Base-by-base conservation (phyloP, 2,329 filamentous ascomycete genomes). In the Cordyceps militaris region DNA sequence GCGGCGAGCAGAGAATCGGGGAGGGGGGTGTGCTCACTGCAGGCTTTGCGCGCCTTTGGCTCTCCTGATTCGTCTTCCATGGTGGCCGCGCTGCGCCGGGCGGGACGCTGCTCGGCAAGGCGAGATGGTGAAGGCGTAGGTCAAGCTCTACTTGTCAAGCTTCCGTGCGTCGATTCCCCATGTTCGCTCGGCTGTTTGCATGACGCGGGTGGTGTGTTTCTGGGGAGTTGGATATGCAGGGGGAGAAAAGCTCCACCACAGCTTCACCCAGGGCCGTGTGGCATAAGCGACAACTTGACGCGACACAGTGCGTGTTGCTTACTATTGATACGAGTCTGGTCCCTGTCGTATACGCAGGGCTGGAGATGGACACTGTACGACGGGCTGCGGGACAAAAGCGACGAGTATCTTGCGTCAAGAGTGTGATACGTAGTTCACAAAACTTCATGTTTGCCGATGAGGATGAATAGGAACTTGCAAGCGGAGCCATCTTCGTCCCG, bases 21-120 rank as follows among this genome's bases (percentile, higher is more conserved):
- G n/a, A n/a, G 30, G 21, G 26, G 44, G 26, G 57, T 63, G 65
- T 34, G 57, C 65, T 66, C 61, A 68, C 66, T 63, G 58, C 66
- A 68, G 53, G 66, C 66, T 56, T 68, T 68, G 32, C 66, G 66
- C 19, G 66, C 66, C 60, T 68, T 68, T n/a, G 62, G 52, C 26
- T 59, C 58, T 19, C 53, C 58, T 24, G 58, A 46, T 19, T 59
- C 58, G 47, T 59, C 52, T 21, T 59, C 58, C 58, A 59, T 59
- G 21, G 19, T 32, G 11, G 13, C n/a, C 6, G 38, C n/a, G 16
- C 26, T 51, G 38, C n/a, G n/a, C 32, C 23, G 26, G 23, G 30
- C 4, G 4, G 16, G 34, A 21, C 5, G 32, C 19, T 49, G 30
- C 42, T 19, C 9, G n/a, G 21, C 7, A 24, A 11, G 34, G n/a